Evolutionary conservation across 768 basidiomycete species (phyloP), one percentile per base, ranked within the genome.

Genomic region (Rhodotorula paludigena): DNA sequence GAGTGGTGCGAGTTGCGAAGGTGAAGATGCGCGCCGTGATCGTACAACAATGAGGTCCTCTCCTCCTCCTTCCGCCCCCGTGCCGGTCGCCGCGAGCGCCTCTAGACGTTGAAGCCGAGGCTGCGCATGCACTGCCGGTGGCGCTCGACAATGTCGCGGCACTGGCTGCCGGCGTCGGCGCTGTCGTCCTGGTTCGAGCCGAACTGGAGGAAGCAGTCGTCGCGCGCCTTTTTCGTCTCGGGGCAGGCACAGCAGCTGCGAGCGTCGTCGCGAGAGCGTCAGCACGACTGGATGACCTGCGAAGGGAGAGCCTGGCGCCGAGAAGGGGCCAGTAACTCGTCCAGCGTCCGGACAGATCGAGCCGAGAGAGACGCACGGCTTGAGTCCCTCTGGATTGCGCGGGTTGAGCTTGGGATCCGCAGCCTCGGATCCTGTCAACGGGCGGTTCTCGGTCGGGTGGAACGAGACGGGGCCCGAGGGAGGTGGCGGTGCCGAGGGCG

Each of bases 241-340:
- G 92, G 92, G 77, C 94, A 98, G 49, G 93, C 94, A 76, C 94
- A 97, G 74, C 94, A 98, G 74, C 94, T 98, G 69, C 23, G 47
- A n/a, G 21, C 12, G 42, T 35, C 15, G 10, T 23, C 9, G 32
- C 23, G 21, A 41, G 45, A 59, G 57, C 47, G 33, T 35, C 58
- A 57, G 25, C n/a, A 25, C 32, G 38, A 30, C 23, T 52, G 55
- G 28, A 48, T 12, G 23, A 33, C 30, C 15, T 42, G 44, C 57
- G 20, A 47, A 60, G 63, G 16, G 18, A 42, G 21, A 20, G 23
- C 60, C 35, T 35, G 56, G 30, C 23, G n/a, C n/a, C n/a, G n/a
- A n/a, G n/a, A n/a, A n/a, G n/a, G n/a, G n/a, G n/a, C n/a, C n/a
- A n/a, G n/a, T n/a, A n/a, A n/a, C 41, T 5, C 25, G 35, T 23